Evolutionary conservation across 495 filamentous ascomycete species (phyloP), one percentile per base, ranked within the genome.

Genomic region (Bombardia bombarda): DNA sequence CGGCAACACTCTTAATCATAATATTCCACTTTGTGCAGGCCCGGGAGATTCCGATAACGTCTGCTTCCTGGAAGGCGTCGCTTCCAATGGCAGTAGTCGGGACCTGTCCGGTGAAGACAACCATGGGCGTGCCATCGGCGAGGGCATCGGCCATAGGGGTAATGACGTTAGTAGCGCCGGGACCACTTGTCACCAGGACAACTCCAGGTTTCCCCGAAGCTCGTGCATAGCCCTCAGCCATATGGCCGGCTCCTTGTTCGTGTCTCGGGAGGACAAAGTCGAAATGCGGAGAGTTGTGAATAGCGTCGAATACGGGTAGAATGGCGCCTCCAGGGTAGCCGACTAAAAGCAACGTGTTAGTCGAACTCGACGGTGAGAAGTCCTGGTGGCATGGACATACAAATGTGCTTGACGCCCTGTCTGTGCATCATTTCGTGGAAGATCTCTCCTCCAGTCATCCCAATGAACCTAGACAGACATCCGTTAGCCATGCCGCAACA

Each of bases 351-450:
- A 46, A 49, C 30, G 43, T 45, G 34, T 56, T 52, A 61, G 58
- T 44, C 24, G 16, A 38, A 36, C 34, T 19, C 2, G 20, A 34
- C 3, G 14, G 8, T 14, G n/a, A 17, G 16, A 25, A 21, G 16
- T 9, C 18, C 6, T 28, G 20, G 14, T 33, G 37, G 46, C 12
- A 19, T 9, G 1, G 55, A 85, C 83, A 62, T 70, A 88, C 86
- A 93, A 55, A 96, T 72, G 64, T 93, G 86, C 70, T 95, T 90
- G 22, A 98, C 93, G 47, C 71, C 78, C 48, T 90, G 87, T 56
- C 92, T 72, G 31, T 89, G 75, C 87, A 98, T 95, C 92, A 98
- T 97, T 67, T 98, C 90, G 56, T 98, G 89, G 72, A 98, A 95
- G 48, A 98, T 97, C 60, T 95, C 82, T 57, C 92, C 92, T 62